A percentile compares a stretch with the other conserved stretches of the same genome.
Evolutionary conservation across 108 stramenopile species (phyloP).

Genomic region (Cyclostephanos invisitatus): DNA sequence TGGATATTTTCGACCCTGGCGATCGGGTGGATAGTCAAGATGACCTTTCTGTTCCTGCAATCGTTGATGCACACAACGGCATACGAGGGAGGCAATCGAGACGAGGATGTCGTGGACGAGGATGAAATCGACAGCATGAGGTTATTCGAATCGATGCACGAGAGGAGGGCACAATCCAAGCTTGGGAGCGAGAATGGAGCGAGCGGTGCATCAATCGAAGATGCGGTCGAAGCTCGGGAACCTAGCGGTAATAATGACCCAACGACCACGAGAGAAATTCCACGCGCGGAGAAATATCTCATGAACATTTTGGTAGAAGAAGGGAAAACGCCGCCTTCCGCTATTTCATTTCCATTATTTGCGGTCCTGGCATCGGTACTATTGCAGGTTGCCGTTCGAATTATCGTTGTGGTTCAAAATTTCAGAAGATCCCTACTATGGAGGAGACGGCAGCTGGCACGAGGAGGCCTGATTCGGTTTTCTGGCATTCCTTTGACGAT

Average conservation of each 20-base stretch:
- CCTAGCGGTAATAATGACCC: background rate
- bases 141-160: constrained; percentile 7
- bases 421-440: constrained; percentile 22
- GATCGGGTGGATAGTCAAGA: constrained; percentile 19
- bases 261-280: constrained; percentile 4
- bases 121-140: constrained; percentile 17
- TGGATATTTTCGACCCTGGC: constrained; percentile 26
- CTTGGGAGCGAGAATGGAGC: constrained; percentile 5
- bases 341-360: constrained; percentile 30
- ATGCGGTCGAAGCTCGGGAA: background rate
- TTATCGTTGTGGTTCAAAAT: constrained; percentile 39
- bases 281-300: constrained; percentile 28
- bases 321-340: background rate
- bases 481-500: constrained; percentile 42
- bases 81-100: background rate
- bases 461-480: constrained; percentile 7
- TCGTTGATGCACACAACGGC: constrained; percentile 11
- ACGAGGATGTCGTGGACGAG: constrained; percentile 2
- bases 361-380: constrained; percentile 31
- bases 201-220: background rate
- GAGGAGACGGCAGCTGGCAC: constrained; percentile 6
- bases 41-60: background rate
- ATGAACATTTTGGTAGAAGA: constrained; percentile 5
- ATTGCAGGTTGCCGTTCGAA: constrained; percentile 29
- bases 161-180: constrained; percentile 5